Conservation (phyloP, 1,284 basidiomycete species). For the Rhodotorula mucilaginosa region DNA sequence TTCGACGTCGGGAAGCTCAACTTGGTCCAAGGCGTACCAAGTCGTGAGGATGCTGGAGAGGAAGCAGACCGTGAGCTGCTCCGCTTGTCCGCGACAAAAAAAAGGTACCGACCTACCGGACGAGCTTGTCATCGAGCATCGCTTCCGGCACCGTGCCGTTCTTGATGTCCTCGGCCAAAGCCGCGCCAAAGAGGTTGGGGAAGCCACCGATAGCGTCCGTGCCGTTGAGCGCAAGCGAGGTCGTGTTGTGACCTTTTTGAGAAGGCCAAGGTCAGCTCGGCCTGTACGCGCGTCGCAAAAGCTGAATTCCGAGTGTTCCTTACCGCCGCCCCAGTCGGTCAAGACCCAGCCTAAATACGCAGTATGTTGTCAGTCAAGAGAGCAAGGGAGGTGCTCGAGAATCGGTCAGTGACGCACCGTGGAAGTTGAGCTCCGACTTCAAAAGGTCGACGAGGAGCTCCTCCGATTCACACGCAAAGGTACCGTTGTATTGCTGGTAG, state of each 20-base stretch:
- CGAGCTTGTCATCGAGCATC: slow-evolving; percentile 47
- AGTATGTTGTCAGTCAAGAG: too few relatives aligned
- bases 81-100: not conserved
- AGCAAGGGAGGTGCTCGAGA: too few relatives aligned
- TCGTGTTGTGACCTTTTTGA: not conserved
- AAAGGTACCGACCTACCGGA: slow-evolving; percentile 26
- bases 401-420: slow-evolving; percentile 9
- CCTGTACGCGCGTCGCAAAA: not conserved
- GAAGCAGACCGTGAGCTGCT: not conserved
- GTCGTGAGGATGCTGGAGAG: slow-evolving; percentile 42
- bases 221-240: slow-evolving; percentile 5
- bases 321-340: slow-evolving; percentile 43
- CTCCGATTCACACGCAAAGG: slow-evolving; percentile 4
- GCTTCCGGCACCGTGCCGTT: slow-evolving; percentile 47
- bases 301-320: not conserved
- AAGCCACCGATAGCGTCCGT: not conserved
- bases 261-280: not conserved
- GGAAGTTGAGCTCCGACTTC: slow-evolving; percentile 39
- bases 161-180: slow-evolving; percentile 42
- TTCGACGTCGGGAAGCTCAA: slow-evolving; percentile 48
- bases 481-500: slow-evolving; percentile 53
- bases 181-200: slow-evolving; percentile 10
- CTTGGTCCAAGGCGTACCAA: slow-evolving; percentile 38
- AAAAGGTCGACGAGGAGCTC: slow-evolving; percentile 3
- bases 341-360: slow-evolving; percentile 35